Conservation (phyloP, 345 rosid genomes). For the Aegle marmelos region DNA sequence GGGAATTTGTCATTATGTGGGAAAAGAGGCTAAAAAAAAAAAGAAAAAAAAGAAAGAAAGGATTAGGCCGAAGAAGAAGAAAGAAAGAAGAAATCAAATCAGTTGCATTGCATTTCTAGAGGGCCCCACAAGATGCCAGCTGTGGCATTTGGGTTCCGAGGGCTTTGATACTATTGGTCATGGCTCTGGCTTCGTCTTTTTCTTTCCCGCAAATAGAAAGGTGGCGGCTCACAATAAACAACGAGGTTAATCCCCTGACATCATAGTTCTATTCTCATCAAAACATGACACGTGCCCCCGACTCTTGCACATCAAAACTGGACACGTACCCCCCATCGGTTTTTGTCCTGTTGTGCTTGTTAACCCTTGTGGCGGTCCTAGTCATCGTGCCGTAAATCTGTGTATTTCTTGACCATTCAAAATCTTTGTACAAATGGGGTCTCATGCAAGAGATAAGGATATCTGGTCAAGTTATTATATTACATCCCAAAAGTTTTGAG, state of each 20-base stretch:
- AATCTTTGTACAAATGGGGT: not conserved
- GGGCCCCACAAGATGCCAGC: slow-evolving; percentile 25
- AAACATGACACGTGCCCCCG: slow-evolving; percentile 33
- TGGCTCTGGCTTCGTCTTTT: slow-evolving; percentile 7
- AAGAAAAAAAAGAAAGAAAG: not conserved
- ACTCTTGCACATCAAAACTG: not conserved
- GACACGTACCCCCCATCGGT: slow-evolving; percentile 33
- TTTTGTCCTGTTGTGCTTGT: not conserved
- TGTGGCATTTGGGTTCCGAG: not conserved
- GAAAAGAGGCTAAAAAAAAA: not conserved
- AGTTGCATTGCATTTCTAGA: not conserved
- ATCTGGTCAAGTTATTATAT: not conserved
- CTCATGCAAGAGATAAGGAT: not conserved
- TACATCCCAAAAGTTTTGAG: not conserved
- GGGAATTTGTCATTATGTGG: slow-evolving; percentile 51
- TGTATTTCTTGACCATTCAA: slow-evolving; percentile 22
- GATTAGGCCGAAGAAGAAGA: slow-evolving; percentile 35
- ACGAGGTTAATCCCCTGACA: slow-evolving; percentile 24
- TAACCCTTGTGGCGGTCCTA: slow-evolving; percentile 18
- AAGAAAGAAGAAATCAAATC: slow-evolving; percentile 9
- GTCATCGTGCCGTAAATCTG: slow-evolving; percentile 30
- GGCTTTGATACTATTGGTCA: not conserved
- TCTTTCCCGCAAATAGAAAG: slow-evolving; percentile 18
- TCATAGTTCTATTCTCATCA: slow-evolving; percentile 16
- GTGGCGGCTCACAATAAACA: slow-evolving; percentile 42